Evolutionary conservation across 2,329 filamentous ascomycete genomes (phyloP), one percentile per base, ranked within the genome.

Genomic region (Aaosphaeria pasadenensis): DNA sequence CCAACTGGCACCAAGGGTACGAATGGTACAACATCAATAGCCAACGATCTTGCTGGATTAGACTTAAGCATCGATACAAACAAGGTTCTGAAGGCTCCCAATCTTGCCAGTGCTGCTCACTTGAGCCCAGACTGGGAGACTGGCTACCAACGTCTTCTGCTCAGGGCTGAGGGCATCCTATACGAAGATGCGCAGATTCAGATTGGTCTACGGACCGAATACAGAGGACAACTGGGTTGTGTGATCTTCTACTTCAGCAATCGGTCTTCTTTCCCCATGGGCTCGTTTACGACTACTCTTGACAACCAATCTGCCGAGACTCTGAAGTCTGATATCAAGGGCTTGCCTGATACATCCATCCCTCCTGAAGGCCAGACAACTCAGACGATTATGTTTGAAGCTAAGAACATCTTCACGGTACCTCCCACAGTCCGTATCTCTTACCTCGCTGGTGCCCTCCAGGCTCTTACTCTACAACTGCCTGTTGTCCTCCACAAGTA

Each of bases 161-260:
- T 96, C 43, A 81, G 80, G 46, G 74, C 87, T 0, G 91, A 97
- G 66, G 94, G 94, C 46, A 82, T 99, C 6, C 77, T 99, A 1
- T 99, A 96, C 66, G 91, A 99, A 71, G 94, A 99, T 65, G 87
- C 86, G 0, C 94, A 99, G 71, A 82, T 99, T 46, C 92, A 99
- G 66, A 81, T 99, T 38, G 94, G 94, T 31, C 74, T 97, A 45
- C 86, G 94, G 33, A 95, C 91, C 7, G 94, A 99, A 72, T 99
- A 96, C 68, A 87, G 94, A 51, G 89, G 86, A n/a, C 89, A 96
- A 66, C 87, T 96, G 75, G 94, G 94, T 39, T 96, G 94, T 62
- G 77, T 99, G 53, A 97, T 99, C 61, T 76, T 96, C 44, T 99
- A 97, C 71, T 96, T 97, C 69, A 88, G 86, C 52, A 99, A 99